Conservation (phyloP, 2,329 filamentous ascomycete species). For the Ceratocystis alfenasii region DNA sequence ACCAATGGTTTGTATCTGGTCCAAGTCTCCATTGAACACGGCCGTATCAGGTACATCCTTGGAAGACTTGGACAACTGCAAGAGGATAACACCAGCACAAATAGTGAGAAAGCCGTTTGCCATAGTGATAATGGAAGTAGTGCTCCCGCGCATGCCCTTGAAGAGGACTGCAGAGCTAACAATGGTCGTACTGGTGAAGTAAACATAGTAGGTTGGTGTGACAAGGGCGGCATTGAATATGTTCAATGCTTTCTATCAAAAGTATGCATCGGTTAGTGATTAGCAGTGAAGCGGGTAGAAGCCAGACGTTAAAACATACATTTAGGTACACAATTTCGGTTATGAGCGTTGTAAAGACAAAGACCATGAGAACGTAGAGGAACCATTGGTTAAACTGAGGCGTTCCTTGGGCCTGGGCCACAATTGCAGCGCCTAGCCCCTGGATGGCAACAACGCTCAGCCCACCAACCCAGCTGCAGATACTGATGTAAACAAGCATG, state of each 20-base stretch:
- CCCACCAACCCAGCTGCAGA: slow-evolving; percentile 89
- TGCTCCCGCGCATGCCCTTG: slow-evolving; percentile 81
- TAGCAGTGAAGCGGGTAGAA: background rate
- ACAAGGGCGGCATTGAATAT: slow-evolving; percentile 93
- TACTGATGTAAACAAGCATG: slow-evolving; percentile 94
- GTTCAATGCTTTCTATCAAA: slow-evolving; percentile 89
- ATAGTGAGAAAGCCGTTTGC: slow-evolving; percentile 91
- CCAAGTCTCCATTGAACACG: slow-evolving; percentile 81
- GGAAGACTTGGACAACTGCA: slow-evolving; percentile 95
- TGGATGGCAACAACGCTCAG: slow-evolving; percentile 92
- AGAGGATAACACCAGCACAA: slow-evolving; percentile 77
- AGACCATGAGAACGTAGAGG: slow-evolving; percentile 78
- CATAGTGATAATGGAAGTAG: slow-evolving; percentile 69
- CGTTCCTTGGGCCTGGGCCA: slow-evolving; percentile 70
- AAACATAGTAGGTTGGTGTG: slow-evolving; percentile 96
- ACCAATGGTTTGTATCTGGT: slow-evolving; percentile 89
- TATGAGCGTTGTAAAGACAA: slow-evolving; percentile 76
- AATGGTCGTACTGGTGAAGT: slow-evolving; percentile 93
- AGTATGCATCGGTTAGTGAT: slow-evolving; percentile 4
- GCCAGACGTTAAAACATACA: slow-evolving; percentile 45
- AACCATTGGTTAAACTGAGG: slow-evolving; percentile 98
- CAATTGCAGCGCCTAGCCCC: slow-evolving; percentile 79
- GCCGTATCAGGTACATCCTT: slow-evolving; percentile 93
- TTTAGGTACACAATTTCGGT: slow-evolving; percentile 95
- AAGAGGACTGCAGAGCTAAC: slow-evolving; percentile 88